These are phyloP conservation scores for Hypoxylon intermedium DNA, from an alignment of 495 filamentous ascomycete genomes.

Conservation along the genomic window DNA sequence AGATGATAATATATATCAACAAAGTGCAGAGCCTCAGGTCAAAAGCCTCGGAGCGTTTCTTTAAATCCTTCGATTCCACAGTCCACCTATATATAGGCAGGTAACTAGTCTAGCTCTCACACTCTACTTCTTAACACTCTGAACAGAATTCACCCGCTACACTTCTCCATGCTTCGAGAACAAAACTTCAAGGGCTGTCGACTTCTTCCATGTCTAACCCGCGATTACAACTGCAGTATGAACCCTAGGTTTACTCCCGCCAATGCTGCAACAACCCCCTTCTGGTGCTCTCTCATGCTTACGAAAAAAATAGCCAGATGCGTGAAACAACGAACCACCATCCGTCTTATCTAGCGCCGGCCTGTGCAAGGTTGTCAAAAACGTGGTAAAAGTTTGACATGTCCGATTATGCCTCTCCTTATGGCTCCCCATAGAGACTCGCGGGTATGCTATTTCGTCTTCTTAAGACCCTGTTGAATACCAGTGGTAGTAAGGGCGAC, in stretches of 20 bases:
- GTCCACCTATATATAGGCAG: slow-evolving; percentile 35
- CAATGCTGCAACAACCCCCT: slow-evolving; percentile 27
- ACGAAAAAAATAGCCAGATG: slow-evolving; percentile 31
- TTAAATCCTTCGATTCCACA: slow-evolving; percentile 19
- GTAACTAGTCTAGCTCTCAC: slow-evolving; percentile 3
- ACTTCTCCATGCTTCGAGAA: slow-evolving; percentile 13
- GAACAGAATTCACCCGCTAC: slow-evolving; percentile 15
- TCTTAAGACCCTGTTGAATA: slow-evolving; percentile 9
- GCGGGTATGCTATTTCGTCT: slow-evolving; percentile 15
- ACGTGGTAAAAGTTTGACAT: slow-evolving; percentile 27
- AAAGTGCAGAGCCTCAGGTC: neutral
- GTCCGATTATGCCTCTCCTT: slow-evolving; percentile 24
- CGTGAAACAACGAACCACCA: slow-evolving; percentile 37
- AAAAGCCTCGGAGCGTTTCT: neutral
- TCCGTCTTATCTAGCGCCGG: slow-evolving; percentile 40
- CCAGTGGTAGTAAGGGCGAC: slow-evolving; percentile 2
- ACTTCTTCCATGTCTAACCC: slow-evolving; percentile 23
- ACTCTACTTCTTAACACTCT: slow-evolving; percentile 27
- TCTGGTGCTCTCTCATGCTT: slow-evolving; percentile 34
- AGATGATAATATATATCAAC: neutral
- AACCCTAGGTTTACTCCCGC: slow-evolving; percentile 29
- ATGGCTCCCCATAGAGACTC: slow-evolving; percentile 13
- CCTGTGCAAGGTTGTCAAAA: slow-evolving; percentile 35
- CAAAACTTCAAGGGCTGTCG: slow-evolving; percentile 8
- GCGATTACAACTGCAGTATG: slow-evolving; percentile 31